Evolutionary conservation across 1,284 basidiomycete genomes (phyloP), one percentile per base, ranked within the genome.

Genomic region (Apiotrichum sp.): DNA sequence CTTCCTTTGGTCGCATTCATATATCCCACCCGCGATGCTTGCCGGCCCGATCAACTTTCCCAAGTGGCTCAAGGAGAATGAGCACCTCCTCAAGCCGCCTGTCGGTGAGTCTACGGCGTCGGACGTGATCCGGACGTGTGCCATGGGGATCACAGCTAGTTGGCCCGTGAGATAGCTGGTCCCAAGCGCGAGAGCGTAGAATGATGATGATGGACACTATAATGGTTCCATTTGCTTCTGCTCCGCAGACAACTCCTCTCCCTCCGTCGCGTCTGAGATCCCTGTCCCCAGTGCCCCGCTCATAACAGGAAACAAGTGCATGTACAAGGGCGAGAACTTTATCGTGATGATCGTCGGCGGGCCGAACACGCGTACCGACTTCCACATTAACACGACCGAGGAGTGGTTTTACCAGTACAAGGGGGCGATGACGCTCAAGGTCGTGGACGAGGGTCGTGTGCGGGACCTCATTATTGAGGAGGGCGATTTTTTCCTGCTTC

Each of bases 351-450:
- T 83, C 10, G 85, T 96, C 29, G 93, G 93, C 13, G 93, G 92
- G 0, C 93, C 92, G 0, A 97, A 97, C 72, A 84, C 89, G 70
- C 80, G 92, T 47, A 88, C 87, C 57, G 92, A 97, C 73, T 96
- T 90, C 70, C 92, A 96, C 74, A 78, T 95, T 49, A 96, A 96
- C 72, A 85, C 93, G 75, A 95, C 92, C 3, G 91, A 96, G 80
- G 93, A 96, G 77, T 96, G 91, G 91, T 96, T 96, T 73, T 95
- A 92, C 75, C 93, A 97, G 73, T 82, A 93, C 79, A 89, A 92
- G 73, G 91, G 91, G 1, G 84, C 82, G 2, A 96, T 97, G 89
- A 78, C 90, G 10, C 80, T 97, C 41, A 85, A 89, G 62, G 85
- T 90, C 4, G 86, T 98, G 9, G 90, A 95, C 55, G 88, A 87